phyloP scores from a whole-genome alignment of 2,329 filamentous ascomycete genomes.

The Colletotrichum sp. region DNA sequence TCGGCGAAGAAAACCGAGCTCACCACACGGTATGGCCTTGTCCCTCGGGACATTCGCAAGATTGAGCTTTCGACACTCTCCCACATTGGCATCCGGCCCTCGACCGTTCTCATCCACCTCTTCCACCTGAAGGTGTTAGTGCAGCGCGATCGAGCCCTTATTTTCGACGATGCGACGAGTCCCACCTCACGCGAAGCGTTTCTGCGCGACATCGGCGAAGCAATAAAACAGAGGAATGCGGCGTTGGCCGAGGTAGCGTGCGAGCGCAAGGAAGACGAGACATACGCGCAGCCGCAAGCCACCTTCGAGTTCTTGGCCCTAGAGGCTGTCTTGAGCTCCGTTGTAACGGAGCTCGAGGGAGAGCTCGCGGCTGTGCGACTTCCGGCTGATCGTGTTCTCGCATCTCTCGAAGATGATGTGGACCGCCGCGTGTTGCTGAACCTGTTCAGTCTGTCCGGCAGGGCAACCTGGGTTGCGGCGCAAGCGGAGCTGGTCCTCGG shows the following conservation, averaged over 20 bases:
- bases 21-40: constrained; percentile 89
- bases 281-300: constrained; percentile 70
- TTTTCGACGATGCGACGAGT: constrained; percentile 93
- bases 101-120: constrained; percentile 91
- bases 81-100: constrained; percentile 91
- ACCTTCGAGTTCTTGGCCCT: constrained; percentile 91
- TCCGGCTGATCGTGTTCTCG: constrained; percentile 85
- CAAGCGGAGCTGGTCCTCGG: constrained; percentile 93
- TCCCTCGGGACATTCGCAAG: constrained; percentile 93
- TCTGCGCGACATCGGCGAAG: constrained; percentile 95
- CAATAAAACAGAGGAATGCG: not conserved
- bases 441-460: constrained; percentile 91
- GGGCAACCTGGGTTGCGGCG: constrained; percentile 94
- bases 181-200: constrained; percentile 95
- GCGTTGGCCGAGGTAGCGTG: constrained; percentile 40
- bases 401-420: constrained; percentile 94
- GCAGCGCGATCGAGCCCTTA: constrained; percentile 89
- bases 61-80: constrained; percentile 95
- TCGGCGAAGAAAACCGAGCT: constrained; percentile 98
- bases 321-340: constrained; percentile 91
- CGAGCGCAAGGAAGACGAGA: constrained; percentile 74
- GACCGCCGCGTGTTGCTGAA: constrained; percentile 91
- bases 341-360: constrained; percentile 87
- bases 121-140: constrained; percentile 94
- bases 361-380: constrained; percentile 94